A percentile compares a stretch with the other conserved stretches of the same genome.
phyloP scores from a whole-genome alignment of 2,329 filamentous ascomycete species.

The Sarocladiaceae sp. region DNA sequence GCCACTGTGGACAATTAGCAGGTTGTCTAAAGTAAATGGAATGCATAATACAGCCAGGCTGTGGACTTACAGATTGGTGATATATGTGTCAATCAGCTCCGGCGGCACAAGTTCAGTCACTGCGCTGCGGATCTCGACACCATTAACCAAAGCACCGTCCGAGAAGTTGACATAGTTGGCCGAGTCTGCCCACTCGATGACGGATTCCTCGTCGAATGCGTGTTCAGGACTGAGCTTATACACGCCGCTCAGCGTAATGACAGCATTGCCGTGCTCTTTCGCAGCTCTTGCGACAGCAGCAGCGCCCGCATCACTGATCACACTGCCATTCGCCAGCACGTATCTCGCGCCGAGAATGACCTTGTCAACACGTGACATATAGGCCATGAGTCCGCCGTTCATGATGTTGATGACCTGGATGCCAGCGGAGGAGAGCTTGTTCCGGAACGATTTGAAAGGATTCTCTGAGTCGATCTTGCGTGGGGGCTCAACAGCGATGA shows the following conservation, averaged over 20 bases:
- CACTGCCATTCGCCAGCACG: conserved; percentile 82
- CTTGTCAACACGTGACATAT: conserved; percentile 95
- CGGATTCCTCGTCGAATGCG: conserved; percentile 73
- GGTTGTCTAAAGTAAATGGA: neutral
- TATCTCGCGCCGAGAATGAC: conserved; percentile 86
- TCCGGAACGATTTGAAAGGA: conserved; percentile 58
- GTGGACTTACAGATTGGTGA: conserved; percentile 65
- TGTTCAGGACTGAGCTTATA: conserved; percentile 93
- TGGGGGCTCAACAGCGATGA: conserved; percentile 67
- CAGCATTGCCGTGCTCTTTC: conserved; percentile 74
- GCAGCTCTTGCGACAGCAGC: conserved; percentile 81
- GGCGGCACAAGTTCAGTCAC: conserved; percentile 79
- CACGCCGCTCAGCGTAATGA: conserved; percentile 84
- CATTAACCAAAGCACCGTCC: conserved; percentile 71
- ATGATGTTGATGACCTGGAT: conserved; percentile 80
- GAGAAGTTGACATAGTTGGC: conserved; percentile 72
- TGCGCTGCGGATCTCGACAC: conserved; percentile 73
- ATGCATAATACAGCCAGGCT: neutral
- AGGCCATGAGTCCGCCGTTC: conserved; percentile 81
- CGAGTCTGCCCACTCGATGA: conserved; percentile 84
- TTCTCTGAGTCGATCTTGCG: conserved; percentile 29
- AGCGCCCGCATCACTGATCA: conserved; percentile 81
- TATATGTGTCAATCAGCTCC: conserved; percentile 73
- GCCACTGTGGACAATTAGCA: conserved; percentile 38
- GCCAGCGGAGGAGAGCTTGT: conserved; percentile 72